These are phyloP conservation scores for Nemania sp. DNA, from an alignment of 2,329 filamentous ascomycete species.

Conservation along the genomic window DNA sequence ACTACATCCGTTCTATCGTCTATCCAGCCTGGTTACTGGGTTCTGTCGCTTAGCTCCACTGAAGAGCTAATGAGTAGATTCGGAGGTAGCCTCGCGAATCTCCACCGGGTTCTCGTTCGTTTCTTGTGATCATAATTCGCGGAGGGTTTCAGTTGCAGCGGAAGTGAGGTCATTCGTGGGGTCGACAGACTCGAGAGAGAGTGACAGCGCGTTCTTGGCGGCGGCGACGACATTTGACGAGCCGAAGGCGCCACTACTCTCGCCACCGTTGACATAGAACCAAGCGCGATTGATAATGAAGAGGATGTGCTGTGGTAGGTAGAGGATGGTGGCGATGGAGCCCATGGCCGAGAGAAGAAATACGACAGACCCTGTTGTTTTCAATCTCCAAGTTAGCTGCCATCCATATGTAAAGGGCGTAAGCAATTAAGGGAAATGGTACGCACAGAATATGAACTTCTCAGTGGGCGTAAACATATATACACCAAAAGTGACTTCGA, in stretches of 20 bases:
- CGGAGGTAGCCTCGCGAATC: no score
- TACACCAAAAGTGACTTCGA: slow-evolving; percentile 93
- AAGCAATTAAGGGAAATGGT: no score
- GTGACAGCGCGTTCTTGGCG: slow-evolving; percentile 48
- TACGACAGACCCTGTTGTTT: slow-evolving; percentile 74
- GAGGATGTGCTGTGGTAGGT: slow-evolving; percentile 88
- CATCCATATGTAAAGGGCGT: no score
- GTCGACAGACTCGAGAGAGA: slow-evolving; percentile 42
- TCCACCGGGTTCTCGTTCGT: not conserved
- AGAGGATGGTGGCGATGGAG: slow-evolving; percentile 83
- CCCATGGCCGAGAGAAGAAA: slow-evolving; percentile 89
- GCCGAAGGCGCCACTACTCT: slow-evolving; percentile 35
- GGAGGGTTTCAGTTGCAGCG: slow-evolving; percentile 35
- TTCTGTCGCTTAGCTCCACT: not conserved
- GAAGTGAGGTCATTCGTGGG: slow-evolving; percentile 36
- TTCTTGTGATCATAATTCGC: slow-evolving; percentile 43
- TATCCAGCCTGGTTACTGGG: slow-evolving; percentile 2
- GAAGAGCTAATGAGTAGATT: not conserved
- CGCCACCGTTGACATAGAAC: slow-evolving; percentile 93
- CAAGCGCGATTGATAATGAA: slow-evolving; percentile 82
- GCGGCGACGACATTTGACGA: slow-evolving; percentile 43
- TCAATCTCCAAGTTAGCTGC: not conserved
- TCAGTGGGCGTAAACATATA: slow-evolving; percentile 98
- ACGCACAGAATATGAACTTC: slow-evolving; percentile 95
- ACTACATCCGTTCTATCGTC: slow-evolving; percentile 23